phyloP scores from a whole-genome alignment of 495 filamentous ascomycete genomes.

The Aspergillus ostianus region DNA sequence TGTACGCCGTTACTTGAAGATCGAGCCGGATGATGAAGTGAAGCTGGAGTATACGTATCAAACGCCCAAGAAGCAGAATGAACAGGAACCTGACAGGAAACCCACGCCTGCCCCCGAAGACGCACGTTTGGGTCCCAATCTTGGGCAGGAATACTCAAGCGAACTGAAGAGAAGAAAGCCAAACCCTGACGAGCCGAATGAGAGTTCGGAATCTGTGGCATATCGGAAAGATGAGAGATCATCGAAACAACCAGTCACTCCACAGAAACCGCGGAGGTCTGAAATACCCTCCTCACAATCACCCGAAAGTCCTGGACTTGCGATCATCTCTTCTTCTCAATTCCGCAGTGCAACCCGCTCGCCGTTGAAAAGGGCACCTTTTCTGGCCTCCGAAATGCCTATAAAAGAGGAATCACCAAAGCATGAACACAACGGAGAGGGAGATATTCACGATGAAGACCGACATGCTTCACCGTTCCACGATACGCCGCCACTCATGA shows the following conservation, averaged over 20 bases:
- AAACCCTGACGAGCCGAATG: conserved; percentile 13
- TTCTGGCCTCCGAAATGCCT: conserved; percentile 2
- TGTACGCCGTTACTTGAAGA: conserved; percentile 39
- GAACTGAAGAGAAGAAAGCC: conserved; percentile 20
- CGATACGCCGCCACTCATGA: conserved; percentile 1
- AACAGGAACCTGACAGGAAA: conserved; percentile 1
- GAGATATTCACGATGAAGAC: background rate
- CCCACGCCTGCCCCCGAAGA: background rate
- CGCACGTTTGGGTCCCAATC: background rate
- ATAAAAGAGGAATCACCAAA: conserved; percentile 29
- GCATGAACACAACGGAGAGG: background rate
- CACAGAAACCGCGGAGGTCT: conserved; percentile 30
- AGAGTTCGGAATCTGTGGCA: background rate
- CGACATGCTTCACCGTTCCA: background rate
- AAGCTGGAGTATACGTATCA: conserved; percentile 37
- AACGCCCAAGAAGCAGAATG: conserved; percentile 16
- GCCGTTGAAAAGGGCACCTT: conserved; percentile 22
- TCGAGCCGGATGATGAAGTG: conserved; percentile 39
- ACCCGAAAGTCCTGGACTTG: conserved; percentile 42
- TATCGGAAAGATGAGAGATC: background rate
- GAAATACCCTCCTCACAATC: conserved; percentile 50
- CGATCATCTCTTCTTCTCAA: conserved; percentile 41
- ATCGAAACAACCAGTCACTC: conserved; percentile 26
- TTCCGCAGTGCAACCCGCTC: conserved; percentile 34
- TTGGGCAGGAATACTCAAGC: conserved; percentile 9